phyloP scores from a whole-genome alignment of 1,284 basidiomycete species.

The Thecaphora thlaspeos region DNA sequence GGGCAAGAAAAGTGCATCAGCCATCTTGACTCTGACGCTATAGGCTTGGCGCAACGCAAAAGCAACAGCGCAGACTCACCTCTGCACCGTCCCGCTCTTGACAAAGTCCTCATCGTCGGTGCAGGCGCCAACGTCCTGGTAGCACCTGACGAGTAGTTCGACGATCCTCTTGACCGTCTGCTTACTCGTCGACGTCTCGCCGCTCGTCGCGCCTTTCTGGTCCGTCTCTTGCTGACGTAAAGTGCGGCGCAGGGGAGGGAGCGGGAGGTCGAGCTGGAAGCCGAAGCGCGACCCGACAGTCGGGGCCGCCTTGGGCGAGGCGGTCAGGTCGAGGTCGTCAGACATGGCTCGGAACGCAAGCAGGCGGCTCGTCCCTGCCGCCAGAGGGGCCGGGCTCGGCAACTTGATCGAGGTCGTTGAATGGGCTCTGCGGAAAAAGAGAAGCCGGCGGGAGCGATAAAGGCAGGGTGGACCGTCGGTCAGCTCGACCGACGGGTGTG shows the following conservation, averaged over 20 bases:
- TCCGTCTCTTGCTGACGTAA: background rate
- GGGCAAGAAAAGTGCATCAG: background rate
- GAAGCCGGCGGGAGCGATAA: slow-evolving; percentile 4
- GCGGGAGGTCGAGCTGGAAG: background rate
- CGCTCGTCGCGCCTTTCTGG: background rate
- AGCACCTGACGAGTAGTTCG: slow-evolving; percentile 73
- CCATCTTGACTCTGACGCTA: background rate
- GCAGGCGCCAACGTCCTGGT: slow-evolving; percentile 32
- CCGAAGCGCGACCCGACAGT: background rate
- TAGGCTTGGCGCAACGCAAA: background rate
- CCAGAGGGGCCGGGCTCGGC: background rate
- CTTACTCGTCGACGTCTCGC: slow-evolving; percentile 50
- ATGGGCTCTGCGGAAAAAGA: background rate
- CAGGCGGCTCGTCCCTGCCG: slow-evolving; percentile 11
- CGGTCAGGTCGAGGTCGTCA: slow-evolving; percentile 23
- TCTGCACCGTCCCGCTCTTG: slow-evolving; percentile 42
- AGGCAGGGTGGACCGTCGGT: background rate
- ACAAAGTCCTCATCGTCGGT: slow-evolving; percentile 22
- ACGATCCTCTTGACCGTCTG: slow-evolving; percentile 82
- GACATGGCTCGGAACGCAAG: slow-evolving; percentile 47
- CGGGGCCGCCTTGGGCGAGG: too few species aligned
- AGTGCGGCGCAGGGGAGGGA: background rate
- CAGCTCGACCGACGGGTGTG: background rate
- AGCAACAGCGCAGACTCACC: slow-evolving; percentile 6
- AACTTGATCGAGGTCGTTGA: slow-evolving; percentile 3